These are phyloP conservation scores for Phytophthora idaei DNA, from an alignment of 352 stramenopile species.

Conservation along the genomic window DNA sequence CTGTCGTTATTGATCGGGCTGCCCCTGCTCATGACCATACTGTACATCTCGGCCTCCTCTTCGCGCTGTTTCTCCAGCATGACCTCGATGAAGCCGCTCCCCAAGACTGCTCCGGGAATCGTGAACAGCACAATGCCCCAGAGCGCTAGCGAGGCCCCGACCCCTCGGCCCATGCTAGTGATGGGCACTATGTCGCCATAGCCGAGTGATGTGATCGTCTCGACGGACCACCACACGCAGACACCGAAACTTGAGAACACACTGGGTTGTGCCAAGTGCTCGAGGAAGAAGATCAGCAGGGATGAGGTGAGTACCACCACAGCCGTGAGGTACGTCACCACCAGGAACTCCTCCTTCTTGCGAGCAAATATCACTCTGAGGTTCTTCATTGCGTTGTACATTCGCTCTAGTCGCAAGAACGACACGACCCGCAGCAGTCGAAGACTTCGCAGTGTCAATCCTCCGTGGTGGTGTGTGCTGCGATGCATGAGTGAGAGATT, in stretches of 20 bases:
- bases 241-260: conserved; percentile 58
- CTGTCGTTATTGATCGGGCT: conserved; percentile 23
- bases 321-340: conserved; percentile 62
- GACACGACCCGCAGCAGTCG: conserved; percentile 65
- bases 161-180: conserved; percentile 43
- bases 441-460: conserved; percentile 56
- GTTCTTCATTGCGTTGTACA: conserved; percentile 68
- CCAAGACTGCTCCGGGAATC: conserved; percentile 61
- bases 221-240: conserved; percentile 62
- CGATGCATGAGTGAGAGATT: neutral
- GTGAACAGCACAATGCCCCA: conserved; percentile 71
- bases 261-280: conserved; percentile 52
- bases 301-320: conserved; percentile 64
- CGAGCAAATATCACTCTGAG: conserved; percentile 53
- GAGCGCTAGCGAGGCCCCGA: conserved; percentile 52
- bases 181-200: conserved; percentile 68
- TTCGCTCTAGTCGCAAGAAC: conserved; percentile 63
- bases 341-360: conserved; percentile 70
- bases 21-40: conserved; percentile 24
- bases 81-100: conserved; percentile 71
- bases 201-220: conserved; percentile 73
- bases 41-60: conserved; percentile 50
- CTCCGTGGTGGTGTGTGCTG: conserved; percentile 36
- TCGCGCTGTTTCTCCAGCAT: conserved; percentile 70
- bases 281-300: conserved; percentile 69